Evolutionary conservation across 2,329 filamentous ascomycete genomes (phyloP).

Genomic region (Fusarium austroafricanum): DNA sequence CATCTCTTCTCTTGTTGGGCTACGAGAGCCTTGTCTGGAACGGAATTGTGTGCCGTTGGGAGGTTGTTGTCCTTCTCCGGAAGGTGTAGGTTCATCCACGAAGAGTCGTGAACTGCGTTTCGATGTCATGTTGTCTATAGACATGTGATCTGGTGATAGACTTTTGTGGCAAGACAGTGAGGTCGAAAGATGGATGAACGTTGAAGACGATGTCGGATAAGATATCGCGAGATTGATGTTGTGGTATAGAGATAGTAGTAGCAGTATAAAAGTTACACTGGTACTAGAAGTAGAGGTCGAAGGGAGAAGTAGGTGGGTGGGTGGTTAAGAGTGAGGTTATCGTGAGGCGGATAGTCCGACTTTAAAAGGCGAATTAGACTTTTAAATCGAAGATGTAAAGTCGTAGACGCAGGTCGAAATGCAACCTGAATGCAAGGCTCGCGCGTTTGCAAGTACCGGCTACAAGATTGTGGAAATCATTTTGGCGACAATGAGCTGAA

Average conservation of each 20-base stretch:
- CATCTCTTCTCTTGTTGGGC: conserved; percentile 46
- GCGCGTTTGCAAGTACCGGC: conserved; percentile 36
- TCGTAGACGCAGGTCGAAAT: conserved; percentile 24
- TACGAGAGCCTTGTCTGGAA: conserved; percentile 48
- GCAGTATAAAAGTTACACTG: not conserved
- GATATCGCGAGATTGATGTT: too few species aligned
- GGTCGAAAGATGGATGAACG: not conserved
- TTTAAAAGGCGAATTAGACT: conserved; percentile 4
- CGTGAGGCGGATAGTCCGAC: conserved; percentile 22
- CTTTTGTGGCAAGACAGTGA: not conserved
- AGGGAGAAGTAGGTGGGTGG: conserved; percentile 14
- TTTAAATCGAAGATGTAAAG: conserved; percentile 6
- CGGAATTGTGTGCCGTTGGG: conserved; percentile 39
- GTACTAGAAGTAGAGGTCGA: not conserved
- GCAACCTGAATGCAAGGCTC: conserved; percentile 39
- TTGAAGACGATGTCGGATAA: not conserved
- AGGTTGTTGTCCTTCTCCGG: conserved; percentile 22
- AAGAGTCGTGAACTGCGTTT: conserved; percentile 41
- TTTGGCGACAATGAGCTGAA: conserved; percentile 42
- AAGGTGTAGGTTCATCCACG: conserved; percentile 32
- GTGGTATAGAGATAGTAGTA: not conserved
- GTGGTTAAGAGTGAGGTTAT: conserved; percentile 20
- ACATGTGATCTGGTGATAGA: conserved; percentile 10
- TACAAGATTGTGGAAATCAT: conserved; percentile 44
- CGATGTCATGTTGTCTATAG: conserved; percentile 34